Evolutionary conservation across 495 filamentous ascomycete species (phyloP).

Genomic region (Lasiosphaeria ovina): DNA sequence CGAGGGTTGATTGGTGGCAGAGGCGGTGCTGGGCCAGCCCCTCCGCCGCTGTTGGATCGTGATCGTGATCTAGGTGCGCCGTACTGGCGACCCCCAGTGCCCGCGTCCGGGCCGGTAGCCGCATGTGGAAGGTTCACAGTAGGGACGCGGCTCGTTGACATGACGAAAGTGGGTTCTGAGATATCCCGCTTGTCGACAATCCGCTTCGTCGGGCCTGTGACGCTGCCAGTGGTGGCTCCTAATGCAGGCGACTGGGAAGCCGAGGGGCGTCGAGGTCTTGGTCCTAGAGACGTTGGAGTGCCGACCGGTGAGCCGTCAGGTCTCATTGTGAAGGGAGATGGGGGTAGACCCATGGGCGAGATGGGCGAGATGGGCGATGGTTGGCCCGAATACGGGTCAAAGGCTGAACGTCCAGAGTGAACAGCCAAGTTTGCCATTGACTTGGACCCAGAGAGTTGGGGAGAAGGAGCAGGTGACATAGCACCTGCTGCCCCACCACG

Average conservation of each 20-base stretch:
- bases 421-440: constrained; percentile 33
- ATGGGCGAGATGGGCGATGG: constrained; percentile 51
- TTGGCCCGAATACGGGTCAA: constrained; percentile 33
- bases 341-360: constrained; percentile 33
- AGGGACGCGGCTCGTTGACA: constrained; percentile 69
- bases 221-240: constrained; percentile 13
- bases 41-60: constrained; percentile 35
- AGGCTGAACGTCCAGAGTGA: constrained; percentile 30
- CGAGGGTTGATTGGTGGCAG: constrained; percentile 71
- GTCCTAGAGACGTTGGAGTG: constrained; percentile 24
- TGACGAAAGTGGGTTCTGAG: constrained; percentile 80
- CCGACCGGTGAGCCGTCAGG: constrained; percentile 26
- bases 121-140: constrained; percentile 58
- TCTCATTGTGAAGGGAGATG: constrained; percentile 27
- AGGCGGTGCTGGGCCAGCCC: constrained; percentile 46
- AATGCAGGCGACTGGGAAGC: constrained; percentile 48
- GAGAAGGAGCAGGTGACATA: constrained; percentile 26
- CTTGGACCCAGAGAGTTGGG: constrained; percentile 27
- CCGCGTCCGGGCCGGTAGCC: constrained; percentile 6
- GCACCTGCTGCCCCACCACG: constrained; percentile 17
- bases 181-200: constrained; percentile 72
- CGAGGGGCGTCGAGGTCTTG: constrained; percentile 33
- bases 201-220: constrained; percentile 53
- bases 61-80: constrained; percentile 36
- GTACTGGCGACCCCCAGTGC: constrained; percentile 16